Percentiles rank a stretch among this genome's conserved stretches.
Conservation (phyloP, 371 early-diverging fungal species). For the Blyttiomyces sp. region DNA sequence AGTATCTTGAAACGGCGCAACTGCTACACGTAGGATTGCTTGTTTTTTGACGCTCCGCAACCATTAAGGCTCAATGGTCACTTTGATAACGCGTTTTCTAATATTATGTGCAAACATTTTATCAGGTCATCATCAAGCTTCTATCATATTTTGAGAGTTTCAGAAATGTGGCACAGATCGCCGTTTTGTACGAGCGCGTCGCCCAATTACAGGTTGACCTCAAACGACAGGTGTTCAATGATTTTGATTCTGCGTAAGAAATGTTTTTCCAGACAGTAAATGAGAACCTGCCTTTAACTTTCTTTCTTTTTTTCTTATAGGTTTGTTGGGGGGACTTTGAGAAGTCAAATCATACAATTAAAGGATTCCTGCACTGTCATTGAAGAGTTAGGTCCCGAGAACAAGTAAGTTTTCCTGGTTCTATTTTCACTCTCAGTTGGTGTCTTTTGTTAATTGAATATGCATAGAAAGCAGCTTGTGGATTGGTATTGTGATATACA, state of each 20-base stretch:
- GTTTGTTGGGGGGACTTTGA: slow-evolving; percentile 34
- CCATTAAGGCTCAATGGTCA: neutral
- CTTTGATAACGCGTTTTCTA: neutral
- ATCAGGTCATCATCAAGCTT: slow-evolving; percentile 74
- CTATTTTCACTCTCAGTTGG: neutral
- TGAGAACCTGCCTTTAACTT: neutral
- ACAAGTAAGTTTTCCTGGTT: slow-evolving; percentile 49
- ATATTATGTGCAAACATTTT: neutral
- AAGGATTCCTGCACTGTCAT: slow-evolving; percentile 77
- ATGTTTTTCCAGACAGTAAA: no score
- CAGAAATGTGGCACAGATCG: slow-evolving; percentile 72
- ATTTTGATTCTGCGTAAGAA: slow-evolving; percentile 66
- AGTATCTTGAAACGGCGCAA: slow-evolving; percentile 75
- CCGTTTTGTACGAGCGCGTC: slow-evolving; percentile 62
- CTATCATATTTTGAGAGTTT: slow-evolving; percentile 73
- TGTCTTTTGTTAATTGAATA: neutral
- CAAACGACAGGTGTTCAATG: slow-evolving; percentile 66
- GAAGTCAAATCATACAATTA: slow-evolving; percentile 41
- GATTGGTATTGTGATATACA: slow-evolving; percentile 81
- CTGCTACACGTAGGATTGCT: slow-evolving; percentile 61
- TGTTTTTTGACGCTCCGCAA: neutral
- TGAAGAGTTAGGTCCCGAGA: slow-evolving; percentile 65
- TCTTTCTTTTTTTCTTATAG: slow-evolving; percentile 10
- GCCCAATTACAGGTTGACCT: slow-evolving; percentile 61
- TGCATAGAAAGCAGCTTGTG: slow-evolving; percentile 51